Conservation (phyloP, 768 basidiomycete species). For the Amyloporia xantha region DNA sequence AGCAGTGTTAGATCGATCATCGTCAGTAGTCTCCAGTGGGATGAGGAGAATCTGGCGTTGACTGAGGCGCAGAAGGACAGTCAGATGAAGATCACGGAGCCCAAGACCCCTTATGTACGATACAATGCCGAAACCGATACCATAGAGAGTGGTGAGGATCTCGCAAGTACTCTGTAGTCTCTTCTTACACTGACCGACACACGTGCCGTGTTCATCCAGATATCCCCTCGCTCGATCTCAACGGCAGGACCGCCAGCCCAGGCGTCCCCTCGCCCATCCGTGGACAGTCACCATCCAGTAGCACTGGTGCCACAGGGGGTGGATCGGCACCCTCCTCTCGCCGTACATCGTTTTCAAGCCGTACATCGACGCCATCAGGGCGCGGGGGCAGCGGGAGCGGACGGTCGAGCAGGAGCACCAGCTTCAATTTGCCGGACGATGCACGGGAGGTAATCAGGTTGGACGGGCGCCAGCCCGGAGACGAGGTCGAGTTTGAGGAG, state of each 20-base stretch:
- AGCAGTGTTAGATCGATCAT: background rate
- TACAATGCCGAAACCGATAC: constrained; percentile 85
- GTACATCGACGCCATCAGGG: constrained; percentile 42
- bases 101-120: constrained; percentile 93
- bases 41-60: constrained; percentile 86
- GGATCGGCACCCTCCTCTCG: constrained; percentile 67
- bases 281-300: constrained; percentile 38
- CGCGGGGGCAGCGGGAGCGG: constrained; percentile 56
- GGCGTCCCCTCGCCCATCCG: constrained; percentile 28
- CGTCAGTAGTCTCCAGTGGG: constrained; percentile 75
- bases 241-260: constrained; percentile 32
- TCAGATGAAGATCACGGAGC: constrained; percentile 97
- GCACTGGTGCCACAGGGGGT: constrained; percentile 41
- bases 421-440: constrained; percentile 73
- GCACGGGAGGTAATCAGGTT: constrained; percentile 53
- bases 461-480: constrained; percentile 33
- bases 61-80: constrained; percentile 95
- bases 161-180: background rate
- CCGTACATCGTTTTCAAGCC: constrained; percentile 66
- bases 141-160: constrained; percentile 68
- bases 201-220: constrained; percentile 37
- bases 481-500: constrained; percentile 69
- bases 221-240: constrained; percentile 74
- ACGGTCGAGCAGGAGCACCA: constrained; percentile 73
- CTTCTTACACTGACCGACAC: background rate